Conservation (phyloP, 257 asterid genomes). For the Thymus mandschuricus region DNA sequence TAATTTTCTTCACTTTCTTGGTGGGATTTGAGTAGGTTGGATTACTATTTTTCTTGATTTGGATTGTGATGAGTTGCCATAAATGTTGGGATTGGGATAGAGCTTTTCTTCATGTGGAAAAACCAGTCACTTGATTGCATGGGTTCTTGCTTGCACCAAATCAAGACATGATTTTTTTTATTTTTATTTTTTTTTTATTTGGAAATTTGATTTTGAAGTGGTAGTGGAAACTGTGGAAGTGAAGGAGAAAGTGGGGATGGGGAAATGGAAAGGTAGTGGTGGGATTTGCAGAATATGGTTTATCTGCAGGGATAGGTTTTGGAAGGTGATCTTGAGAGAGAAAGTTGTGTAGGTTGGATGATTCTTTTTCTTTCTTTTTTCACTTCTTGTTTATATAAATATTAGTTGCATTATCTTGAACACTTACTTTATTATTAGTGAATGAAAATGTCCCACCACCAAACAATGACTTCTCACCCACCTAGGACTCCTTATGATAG, state of each 20-base stretch:
- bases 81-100: neutral
- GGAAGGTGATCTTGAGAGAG: neutral
- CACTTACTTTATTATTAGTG: constrained; percentile 14
- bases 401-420: constrained; percentile 24
- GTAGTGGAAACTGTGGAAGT: neutral
- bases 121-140: constrained; percentile 23
- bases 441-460: constrained; percentile 47
- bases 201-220: neutral
- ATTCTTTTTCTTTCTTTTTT: neutral
- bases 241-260: neutral
- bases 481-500: constrained; percentile 35
- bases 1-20: neutral
- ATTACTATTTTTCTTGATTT: neutral
- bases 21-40: neutral
- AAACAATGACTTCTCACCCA: constrained; percentile 43
- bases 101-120: constrained; percentile 12
- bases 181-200: too few relatives aligned
- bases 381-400: too few relatives aligned
- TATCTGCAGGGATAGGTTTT: constrained; percentile 1
- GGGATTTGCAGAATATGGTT: neutral
- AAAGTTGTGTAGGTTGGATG: neutral
- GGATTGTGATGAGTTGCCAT: constrained; percentile 17
- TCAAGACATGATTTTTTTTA: too few relatives aligned
- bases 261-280: neutral
- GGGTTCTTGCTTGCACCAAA: constrained; percentile 16